Evolutionary conservation across 2,329 filamentous ascomycete species (phyloP).

Genomic region (Bipolaris bicolor): DNA sequence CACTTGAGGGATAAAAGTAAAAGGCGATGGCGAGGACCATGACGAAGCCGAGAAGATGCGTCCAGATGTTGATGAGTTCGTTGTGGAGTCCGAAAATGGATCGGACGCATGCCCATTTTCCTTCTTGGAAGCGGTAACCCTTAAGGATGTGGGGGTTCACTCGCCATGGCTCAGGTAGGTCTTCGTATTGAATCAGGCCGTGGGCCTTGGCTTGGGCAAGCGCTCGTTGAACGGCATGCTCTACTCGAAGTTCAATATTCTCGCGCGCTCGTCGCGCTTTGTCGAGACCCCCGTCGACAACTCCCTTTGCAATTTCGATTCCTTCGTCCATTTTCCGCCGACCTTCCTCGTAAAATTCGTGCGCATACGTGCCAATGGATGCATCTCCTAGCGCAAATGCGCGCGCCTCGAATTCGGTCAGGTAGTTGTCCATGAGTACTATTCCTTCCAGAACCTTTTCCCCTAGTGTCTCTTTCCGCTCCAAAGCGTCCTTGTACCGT

Average conservation of each 20-base stretch:
- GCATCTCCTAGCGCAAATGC: slow-evolving; percentile 81
- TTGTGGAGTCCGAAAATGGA: slow-evolving; percentile 88
- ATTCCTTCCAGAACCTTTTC: slow-evolving; percentile 91
- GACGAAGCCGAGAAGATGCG: slow-evolving; percentile 86
- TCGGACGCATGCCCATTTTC: slow-evolving; percentile 84
- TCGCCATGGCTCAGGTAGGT: slow-evolving; percentile 89
- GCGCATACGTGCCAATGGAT: slow-evolving; percentile 74
- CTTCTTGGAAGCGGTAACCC: slow-evolving; percentile 93
- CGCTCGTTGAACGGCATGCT: slow-evolving; percentile 83
- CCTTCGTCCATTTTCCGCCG: slow-evolving; percentile 81
- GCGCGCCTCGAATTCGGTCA: slow-evolving; percentile 82
- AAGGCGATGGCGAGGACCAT: slow-evolving; percentile 88
- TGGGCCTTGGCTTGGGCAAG: slow-evolving; percentile 76
- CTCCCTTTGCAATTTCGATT: slow-evolving; percentile 73
- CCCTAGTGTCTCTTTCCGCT: slow-evolving; percentile 82
- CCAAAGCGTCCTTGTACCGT: slow-evolving; percentile 84
- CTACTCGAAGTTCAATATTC: slow-evolving; percentile 63
- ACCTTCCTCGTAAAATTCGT: slow-evolving; percentile 76
- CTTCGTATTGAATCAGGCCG: slow-evolving; percentile 85
- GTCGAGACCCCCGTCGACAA: slow-evolving; percentile 81
- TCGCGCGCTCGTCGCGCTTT: slow-evolving; percentile 82
- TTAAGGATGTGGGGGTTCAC: slow-evolving; percentile 91
- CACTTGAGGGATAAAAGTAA: slow-evolving; percentile 90
- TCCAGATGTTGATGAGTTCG: slow-evolving; percentile 98
- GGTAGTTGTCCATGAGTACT: slow-evolving; percentile 81